Percentiles rank a stretch among this genome's conserved stretches.
Evolutionary conservation across 1,284 basidiomycete species (phyloP).

Genomic region (Exobasidium cylindrosporum): DNA sequence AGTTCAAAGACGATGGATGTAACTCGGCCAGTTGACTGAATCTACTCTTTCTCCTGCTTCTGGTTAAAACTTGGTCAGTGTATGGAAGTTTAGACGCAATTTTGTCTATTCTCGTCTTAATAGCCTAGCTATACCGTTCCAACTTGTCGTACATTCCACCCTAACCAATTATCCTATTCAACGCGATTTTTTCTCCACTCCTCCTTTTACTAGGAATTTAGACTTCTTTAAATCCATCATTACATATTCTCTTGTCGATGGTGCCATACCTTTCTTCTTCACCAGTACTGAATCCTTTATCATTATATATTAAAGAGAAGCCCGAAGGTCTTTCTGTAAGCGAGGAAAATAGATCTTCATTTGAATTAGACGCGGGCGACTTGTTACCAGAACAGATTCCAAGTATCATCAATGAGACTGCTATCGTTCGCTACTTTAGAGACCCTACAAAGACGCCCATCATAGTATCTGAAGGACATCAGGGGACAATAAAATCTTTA

Average conservation of each 20-base stretch:
- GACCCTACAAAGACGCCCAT: constrained; percentile 22
- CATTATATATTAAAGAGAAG: constrained; percentile 9
- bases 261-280: not conserved
- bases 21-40: too few relatives aligned
- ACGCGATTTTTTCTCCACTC: too few relatives aligned
- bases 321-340: not conserved
- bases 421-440: constrained; percentile 33
- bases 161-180: too few relatives aligned
- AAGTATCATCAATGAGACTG: constrained; percentile 57
- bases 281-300: not conserved
- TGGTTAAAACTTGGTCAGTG: too few relatives aligned
- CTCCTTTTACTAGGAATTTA: too few relatives aligned
- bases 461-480: constrained; percentile 5
- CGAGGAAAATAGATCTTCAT: constrained; percentile 7
- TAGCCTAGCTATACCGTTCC: too few relatives aligned
- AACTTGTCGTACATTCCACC: too few relatives aligned
- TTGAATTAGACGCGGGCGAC: constrained; percentile 12
- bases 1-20: too few relatives aligned
- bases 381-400: constrained; percentile 63
- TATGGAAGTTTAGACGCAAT: too few relatives aligned
- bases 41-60: too few relatives aligned
- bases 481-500: not conserved
- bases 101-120: too few relatives aligned
- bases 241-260: not conserved
- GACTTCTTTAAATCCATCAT: too few relatives aligned